Base-by-base conservation (phyloP, 1,284 basidiomycete species). In the Earliella scabrosa region DNA sequence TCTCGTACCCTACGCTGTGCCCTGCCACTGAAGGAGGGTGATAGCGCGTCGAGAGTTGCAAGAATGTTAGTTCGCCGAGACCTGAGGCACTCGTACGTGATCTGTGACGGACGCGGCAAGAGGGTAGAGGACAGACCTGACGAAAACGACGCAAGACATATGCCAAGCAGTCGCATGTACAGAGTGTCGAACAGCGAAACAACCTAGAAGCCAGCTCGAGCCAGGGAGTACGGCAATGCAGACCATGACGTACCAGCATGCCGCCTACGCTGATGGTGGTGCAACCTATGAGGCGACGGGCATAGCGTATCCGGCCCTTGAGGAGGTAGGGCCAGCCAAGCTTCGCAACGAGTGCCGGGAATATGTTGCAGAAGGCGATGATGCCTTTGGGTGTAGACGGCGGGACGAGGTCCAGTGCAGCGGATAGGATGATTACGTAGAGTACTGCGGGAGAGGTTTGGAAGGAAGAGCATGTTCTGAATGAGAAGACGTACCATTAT, bases 381-480 rank as follows among this genome's bases (percentile, higher is more conserved):
- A 98, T 86, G n/a, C 95, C 96, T 68, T 93, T 93, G 0, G 95
- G 95, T 0, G 92, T 95, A 4, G 88, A 84, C 0, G 92, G 85
- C 4, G 96, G 93, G 0, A 98, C 94, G 4, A 99, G 82, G 71
- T 99, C 97, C 14, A 98, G 79, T 0, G 97, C 97, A 4, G 97
- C 97, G 1, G 94, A 97, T 23, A 98, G 83, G 61, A 98, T 98
- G 63, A 99, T 92, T 32, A 98, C 96, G 72, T 98, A 97, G 55
- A 95, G 79, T 10, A 95, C 93, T 94, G 63, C 34, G 39, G 31
- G 7, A 41, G n/a, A 26, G 18, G 10, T 13, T 21, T n/a, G 27
- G 14, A 26, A 10, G 4, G 11, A 32, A 40, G 13, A 21, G 10
- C 8, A 14, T 38, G 50, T 10, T 24, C 4, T 20, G 13, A 6